A percentile compares a stretch with the other conserved stretches of the same genome.
Conservation (phyloP, 2,329 filamentous ascomycete genomes). For the Ampelomyces quisqualis region DNA sequence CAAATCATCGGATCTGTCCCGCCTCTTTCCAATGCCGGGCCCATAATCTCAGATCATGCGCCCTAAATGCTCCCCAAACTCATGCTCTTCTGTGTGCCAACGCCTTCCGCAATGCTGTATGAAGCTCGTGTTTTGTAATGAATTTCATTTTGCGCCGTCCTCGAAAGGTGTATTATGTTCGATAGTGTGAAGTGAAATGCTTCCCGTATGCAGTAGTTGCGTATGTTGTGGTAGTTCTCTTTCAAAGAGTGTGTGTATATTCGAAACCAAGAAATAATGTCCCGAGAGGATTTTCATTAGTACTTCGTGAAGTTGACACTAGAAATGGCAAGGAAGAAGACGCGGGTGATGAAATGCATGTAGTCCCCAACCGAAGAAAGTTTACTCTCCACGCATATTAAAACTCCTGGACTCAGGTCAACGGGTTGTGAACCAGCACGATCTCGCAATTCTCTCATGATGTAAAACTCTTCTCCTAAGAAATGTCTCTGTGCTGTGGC, state of each 20-base stretch:
- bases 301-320: conserved; percentile 31
- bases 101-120: conserved; percentile 33
- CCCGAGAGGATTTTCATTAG: conserved; percentile 29
- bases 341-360: conserved; percentile 30
- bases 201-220: background rate
- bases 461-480: conserved; percentile 8
- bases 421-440: conserved; percentile 38
- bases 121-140: conserved; percentile 6
- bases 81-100: conserved; percentile 19
- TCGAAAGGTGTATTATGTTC: background rate
- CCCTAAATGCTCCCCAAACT: conserved; percentile 17
- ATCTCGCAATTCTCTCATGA: conserved; percentile 13
- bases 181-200: background rate
- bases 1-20: too few species aligned
- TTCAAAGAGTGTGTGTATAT: conserved; percentile 4
- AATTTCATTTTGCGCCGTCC: background rate
- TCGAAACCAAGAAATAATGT: too few species aligned
- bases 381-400: conserved; percentile 10
- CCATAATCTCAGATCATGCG: conserved; percentile 15
- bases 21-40: conserved; percentile 13
- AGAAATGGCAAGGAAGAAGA: background rate
- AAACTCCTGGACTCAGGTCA: conserved; percentile 12
- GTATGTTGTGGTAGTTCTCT: conserved; percentile 3
- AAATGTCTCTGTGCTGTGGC: conserved; percentile 12
- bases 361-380: conserved; percentile 14